Base-by-base conservation (phyloP, 164 flowering plant species). In the grape (Vitis vinifera) region DNA sequence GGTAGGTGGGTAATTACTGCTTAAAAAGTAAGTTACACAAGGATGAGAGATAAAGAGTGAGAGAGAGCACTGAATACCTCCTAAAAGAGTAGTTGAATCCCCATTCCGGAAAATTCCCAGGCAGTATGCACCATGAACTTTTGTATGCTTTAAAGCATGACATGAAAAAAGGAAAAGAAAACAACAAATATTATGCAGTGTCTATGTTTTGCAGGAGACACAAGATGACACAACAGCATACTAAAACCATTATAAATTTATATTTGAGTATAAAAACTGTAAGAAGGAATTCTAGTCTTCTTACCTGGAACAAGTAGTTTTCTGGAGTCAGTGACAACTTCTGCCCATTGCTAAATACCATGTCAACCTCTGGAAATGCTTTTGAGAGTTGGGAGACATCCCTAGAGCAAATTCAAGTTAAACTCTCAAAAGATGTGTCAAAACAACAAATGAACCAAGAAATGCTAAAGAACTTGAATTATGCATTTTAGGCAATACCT, bases 111-210 rank as follows among this genome's bases (percentile, higher is more conserved):
- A 96, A 71, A 96, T 74, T 14, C 99, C 99, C 55, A 94, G 81
- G 77, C 99, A 96, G 73, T 92, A 96, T 75, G 93, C 97, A 72
- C 99, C 98, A 68, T 19, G 89, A 23, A 89, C 93, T 86, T 91
- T 93, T 48, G 96, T 82, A 76, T 96, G 99, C 99, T 96, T 73
- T 55, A 84, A 55, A 50, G 50, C 13, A 68, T 51, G 48, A 13
- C 27, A 53, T 8, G 44, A 19, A 62, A 61, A 30, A 55, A 63
- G 53, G 7, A 11, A 59, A 51, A 47, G n/a, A 61, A 29, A 37
- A 6, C 4, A 37, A 3, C 4, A 37, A 3, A 37, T 37, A 37
- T 37, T 37, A 37, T 37, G 4, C 44, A 37, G 44, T 37, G 44
- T 37, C 7, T 3, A 37, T 37, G 44, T 37, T 37, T 37, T 37